Evolutionary conservation across 345 rosid species (phyloP), one percentile per base, ranked within the genome.

Genomic region (Arabis hirsuta): DNA sequence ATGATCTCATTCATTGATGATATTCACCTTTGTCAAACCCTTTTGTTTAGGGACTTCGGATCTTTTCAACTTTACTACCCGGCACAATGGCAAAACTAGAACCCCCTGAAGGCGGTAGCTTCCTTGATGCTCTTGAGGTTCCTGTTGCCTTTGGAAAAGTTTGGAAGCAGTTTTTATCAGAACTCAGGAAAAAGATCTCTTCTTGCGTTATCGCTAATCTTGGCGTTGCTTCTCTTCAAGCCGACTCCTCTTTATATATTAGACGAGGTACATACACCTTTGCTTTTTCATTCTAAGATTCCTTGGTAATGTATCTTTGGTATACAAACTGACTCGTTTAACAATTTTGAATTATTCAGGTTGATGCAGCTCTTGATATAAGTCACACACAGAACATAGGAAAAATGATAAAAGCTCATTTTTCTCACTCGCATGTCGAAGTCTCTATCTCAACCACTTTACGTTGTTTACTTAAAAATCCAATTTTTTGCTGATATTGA

Each of bases 331-430:
- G 52, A 10, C 54, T 31, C 9, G 32, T 9, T 0, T 50, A 38
- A 48, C 41, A 50, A 39, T 45, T 61, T 45, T 53, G 52, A 3
- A 11, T 54, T 57, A 63, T 69, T 61, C 79, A 84, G 84, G 88
- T 95, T 67, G 99, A 95, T 82, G 99, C 99, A 44, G 99, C 99
- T 70, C 97, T 95, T 62, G 99, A 95, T 73, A 82, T 95, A 65
- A 91, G 97, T 71, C 99, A 95, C 84, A 95, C 97, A 0, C 99
- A 95, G 79, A 95, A 95, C 84, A 95, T 95, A 43, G 99, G 97
- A 74, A 86, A 96, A 82, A 95, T 95, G 99, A 95, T 95, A 72
- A 83, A 81, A 47, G 72, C 82, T 59, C 82, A 79, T 67, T 84
- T 77, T 52, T 80, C 84, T 22, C 87, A 81, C 52, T 77, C 99